Conservation (phyloP, 2,329 filamentous ascomycete genomes). For the Tolypocladium sp. region DNA sequence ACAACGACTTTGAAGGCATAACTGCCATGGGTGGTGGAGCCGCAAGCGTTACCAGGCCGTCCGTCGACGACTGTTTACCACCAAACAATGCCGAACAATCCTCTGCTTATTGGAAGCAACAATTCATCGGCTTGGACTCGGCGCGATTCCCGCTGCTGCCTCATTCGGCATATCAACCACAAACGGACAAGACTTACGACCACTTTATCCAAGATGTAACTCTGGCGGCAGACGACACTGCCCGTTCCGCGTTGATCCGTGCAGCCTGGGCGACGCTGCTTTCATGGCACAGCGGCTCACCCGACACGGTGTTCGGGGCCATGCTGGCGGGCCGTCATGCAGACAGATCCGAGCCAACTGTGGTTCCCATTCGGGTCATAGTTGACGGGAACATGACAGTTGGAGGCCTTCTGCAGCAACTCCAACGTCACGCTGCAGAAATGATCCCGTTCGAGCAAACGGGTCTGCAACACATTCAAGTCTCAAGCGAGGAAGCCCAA, state of each 20-base stretch:
- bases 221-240: background rate
- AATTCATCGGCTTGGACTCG: background rate
- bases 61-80: background rate
- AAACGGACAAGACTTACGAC: background rate
- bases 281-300: background rate
- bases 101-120: background rate
- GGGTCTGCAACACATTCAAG: slow-evolving; percentile 5
- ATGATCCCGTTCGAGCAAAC: slow-evolving; percentile 7
- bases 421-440: slow-evolving; percentile 6
- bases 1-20: background rate
- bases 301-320: background rate
- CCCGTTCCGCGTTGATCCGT: background rate
- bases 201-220: background rate
- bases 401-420: slow-evolving; percentile 18
- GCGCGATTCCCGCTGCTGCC: background rate
- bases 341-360: background rate
- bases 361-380: background rate
- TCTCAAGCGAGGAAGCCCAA: background rate
- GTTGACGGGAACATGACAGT: background rate
- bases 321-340: background rate
- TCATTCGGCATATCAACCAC: background rate
- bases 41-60: background rate
- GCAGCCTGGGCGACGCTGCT: background rate
- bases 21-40: background rate
- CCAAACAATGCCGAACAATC: background rate